Base-by-base conservation (phyloP, 2,329 filamentous ascomycete species). In the Fusarium dimerum region DNA sequence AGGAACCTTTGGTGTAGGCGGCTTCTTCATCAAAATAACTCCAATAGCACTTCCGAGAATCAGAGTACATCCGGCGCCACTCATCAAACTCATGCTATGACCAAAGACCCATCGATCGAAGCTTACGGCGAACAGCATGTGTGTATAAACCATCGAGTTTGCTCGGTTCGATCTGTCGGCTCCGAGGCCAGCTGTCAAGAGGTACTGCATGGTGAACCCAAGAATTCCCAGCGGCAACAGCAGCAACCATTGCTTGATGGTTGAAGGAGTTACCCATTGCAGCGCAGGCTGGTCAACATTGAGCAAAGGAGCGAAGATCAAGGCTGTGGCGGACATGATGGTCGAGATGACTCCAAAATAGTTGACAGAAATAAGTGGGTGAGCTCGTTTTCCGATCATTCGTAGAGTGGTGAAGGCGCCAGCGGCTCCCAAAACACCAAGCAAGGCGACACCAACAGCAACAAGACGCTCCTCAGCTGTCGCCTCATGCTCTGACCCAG, bases 151-250 rank as follows among this genome's bases (percentile, higher is more conserved):
- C 81, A 85, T 83, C 48, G 77, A 74, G 15, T 79, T 82, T 8
- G 81, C 81, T 41, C 78, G 71, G 59, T 83, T 83, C 17, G 79
- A 79, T 56, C 87, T 87, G 64, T 92, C 88, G 55, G 87, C 84
- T 20, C 87, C 75, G 44, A 97, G 73, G 0, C 90, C 91, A 1
- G 84, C 81, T 1, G 92, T 94, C 16, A 95, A 75, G n/a, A 95
- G 78, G 60, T 91, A 91, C 79, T 96, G 92, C 82, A 93, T 88
- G 18, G 88, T 69, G 66, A 96, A 93, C 1, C 92, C 92, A 58
- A 87, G 87, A 0, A 84, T 65, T 0, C 89, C 90, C 5, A 96
- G 75, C 38, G 86, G 81, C 1, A 86, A 48, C 15, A 96, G 73
- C 39, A 92, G 78, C 0, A 74, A 68, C 87, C 89, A 93, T 66